Conservation (phyloP, 2,329 filamentous ascomycete genomes). For the Lasiodiplodia citricola region DNA sequence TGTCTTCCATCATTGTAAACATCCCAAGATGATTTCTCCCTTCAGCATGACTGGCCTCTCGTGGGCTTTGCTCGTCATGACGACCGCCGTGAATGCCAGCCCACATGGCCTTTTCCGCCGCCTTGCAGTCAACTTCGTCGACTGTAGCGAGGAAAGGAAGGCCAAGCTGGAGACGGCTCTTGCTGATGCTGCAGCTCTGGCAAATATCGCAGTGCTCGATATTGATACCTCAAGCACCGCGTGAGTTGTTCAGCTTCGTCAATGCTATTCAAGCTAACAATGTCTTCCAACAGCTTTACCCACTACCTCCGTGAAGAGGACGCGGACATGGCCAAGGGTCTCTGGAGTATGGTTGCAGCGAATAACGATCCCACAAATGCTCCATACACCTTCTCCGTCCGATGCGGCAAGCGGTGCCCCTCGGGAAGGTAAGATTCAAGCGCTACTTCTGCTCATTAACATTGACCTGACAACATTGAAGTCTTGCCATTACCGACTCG, state of each 20-base stretch:
- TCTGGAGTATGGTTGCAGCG: not conserved
- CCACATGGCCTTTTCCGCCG: not conserved
- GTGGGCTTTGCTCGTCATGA: not conserved
- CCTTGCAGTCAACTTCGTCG: not conserved
- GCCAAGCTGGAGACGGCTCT: not conserved
- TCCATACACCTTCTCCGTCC: not conserved
- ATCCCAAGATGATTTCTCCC: not conserved
- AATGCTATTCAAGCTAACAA: not conserved
- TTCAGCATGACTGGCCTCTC: not conserved
- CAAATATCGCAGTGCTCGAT: not conserved
- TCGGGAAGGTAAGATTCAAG: not conserved
- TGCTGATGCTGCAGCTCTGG: not conserved
- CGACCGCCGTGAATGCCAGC: not conserved
- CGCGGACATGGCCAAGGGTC: not conserved
- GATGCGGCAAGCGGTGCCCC: not conserved
- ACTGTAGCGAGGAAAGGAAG: not conserved
- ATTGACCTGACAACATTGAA: not conserved
- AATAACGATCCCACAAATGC: not conserved
- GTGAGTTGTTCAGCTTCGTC: not conserved
- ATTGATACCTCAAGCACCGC: not conserved
- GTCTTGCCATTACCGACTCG: not conserved
- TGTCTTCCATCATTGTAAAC: not conserved
- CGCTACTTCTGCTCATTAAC: no score
- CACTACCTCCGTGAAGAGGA: not conserved
- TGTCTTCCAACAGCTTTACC: not conserved